These are phyloP conservation scores for Myxozyma neotropica DNA, from an alignment of 805 yeast species.

Conservation along the genomic window DNA sequence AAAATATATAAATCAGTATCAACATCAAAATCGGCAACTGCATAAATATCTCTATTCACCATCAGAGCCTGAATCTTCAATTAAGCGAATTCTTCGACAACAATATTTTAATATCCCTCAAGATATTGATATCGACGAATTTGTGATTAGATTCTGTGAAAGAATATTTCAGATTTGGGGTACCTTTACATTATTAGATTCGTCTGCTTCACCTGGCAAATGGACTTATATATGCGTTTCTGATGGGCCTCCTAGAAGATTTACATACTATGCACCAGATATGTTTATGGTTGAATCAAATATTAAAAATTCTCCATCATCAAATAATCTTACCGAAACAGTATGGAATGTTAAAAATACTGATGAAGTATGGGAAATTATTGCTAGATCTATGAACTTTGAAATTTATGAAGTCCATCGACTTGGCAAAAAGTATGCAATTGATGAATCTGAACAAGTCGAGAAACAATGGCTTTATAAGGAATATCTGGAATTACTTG, in stretches of 20 bases:
- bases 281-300: conserved; percentile 5
- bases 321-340: too few relatives aligned
- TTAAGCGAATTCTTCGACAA: conserved; percentile 9
- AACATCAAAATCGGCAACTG: neutral
- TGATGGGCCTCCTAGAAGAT: neutral
- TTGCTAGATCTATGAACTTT: conserved; percentile 6
- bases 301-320: neutral
- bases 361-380: conserved; percentile 27
- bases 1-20: neutral
- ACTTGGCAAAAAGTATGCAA: neutral
- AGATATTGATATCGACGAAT: neutral
- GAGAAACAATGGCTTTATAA: neutral
- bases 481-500: neutral
- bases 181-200: conserved; percentile 53
- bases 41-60: neutral
- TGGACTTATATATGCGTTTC: conserved; percentile 77
- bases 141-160: conserved; percentile 19
- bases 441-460: neutral
- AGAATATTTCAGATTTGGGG: neutral
- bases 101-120: conserved; percentile 1
- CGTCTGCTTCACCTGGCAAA: conserved; percentile 81
- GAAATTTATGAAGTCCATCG: neutral
- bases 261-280: conserved; percentile 19
- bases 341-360: conserved; percentile 6
- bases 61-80: neutral